Percentiles rank a stretch among this genome's conserved stretches.
These are phyloP conservation scores for Tylopilus balloui DNA, from an alignment of 768 basidiomycete species.

Conservation along the genomic window DNA sequence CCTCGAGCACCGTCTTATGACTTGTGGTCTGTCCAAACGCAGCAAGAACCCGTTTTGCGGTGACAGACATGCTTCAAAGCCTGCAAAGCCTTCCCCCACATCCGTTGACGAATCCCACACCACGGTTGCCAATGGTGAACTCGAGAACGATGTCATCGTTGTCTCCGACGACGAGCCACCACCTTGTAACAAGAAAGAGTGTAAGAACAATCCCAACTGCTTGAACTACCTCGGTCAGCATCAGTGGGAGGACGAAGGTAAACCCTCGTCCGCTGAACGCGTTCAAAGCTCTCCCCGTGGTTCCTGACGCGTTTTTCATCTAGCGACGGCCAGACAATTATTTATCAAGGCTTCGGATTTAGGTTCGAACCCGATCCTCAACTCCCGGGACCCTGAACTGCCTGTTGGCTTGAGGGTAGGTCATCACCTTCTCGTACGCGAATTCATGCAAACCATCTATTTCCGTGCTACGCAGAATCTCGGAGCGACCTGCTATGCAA, in stretches of 20 bases:
- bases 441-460: constrained; percentile 1
- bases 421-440: neutral
- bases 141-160: constrained; percentile 60
- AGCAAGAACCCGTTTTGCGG: constrained; percentile 51
- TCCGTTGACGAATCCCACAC: constrained; percentile 8
- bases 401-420: constrained; percentile 78
- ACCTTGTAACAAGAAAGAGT: constrained; percentile 56
- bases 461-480: constrained; percentile 58
- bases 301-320: constrained; percentile 12
- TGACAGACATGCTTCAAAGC: constrained; percentile 46
- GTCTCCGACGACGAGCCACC: constrained; percentile 63
- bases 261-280: constrained; percentile 13
- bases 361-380: constrained; percentile 50
- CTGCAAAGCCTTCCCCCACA: constrained; percentile 14
- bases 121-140: constrained; percentile 37
- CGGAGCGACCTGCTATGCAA: constrained; percentile 96
- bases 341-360: constrained; percentile 52
- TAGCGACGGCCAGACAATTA: constrained; percentile 47
- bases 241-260: constrained; percentile 73
- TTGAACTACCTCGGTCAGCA: constrained; percentile 85
- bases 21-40: constrained; percentile 60
- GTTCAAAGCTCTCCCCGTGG: constrained; percentile 1
- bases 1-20: constrained; percentile 55
- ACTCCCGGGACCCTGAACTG: constrained; percentile 45
- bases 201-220: constrained; percentile 78